Evolutionary conservation across 2,329 filamentous ascomycete genomes (phyloP).

Genomic region (Fusarium austroafricanum): DNA sequence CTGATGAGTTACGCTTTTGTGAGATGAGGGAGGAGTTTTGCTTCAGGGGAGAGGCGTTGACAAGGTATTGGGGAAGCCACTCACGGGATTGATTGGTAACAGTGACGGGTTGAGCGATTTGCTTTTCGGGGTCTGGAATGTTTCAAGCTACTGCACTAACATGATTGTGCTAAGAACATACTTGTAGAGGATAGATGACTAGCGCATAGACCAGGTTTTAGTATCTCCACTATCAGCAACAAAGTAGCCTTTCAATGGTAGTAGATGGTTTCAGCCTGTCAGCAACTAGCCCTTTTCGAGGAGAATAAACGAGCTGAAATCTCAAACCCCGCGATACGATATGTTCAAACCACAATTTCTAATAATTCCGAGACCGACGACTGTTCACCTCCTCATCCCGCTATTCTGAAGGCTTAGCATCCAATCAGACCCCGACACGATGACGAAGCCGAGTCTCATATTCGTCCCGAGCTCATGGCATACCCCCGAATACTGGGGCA

Average conservation of each 20-base stretch:
- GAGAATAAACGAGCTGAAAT: constrained; percentile 36
- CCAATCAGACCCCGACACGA: not conserved
- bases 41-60: not conserved
- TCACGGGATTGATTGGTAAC: too few species aligned
- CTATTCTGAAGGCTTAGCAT: too few species aligned
- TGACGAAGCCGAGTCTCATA: constrained; percentile 52
- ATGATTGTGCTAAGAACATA: fast-evolving
- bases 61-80: not conserved
- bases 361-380: not conserved
- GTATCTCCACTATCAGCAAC: not conserved
- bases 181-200: fast-evolving
- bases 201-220: fast-evolving
- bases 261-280: not conserved
- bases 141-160: not conserved
- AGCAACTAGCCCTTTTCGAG: constrained; percentile 38
- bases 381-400: too few species aligned
- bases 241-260: not conserved
- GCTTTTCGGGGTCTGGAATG: not conserved
- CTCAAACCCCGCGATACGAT: constrained; percentile 6
- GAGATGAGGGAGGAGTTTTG: not conserved
- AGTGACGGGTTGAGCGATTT: not conserved
- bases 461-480: constrained; percentile 64
- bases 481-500: constrained; percentile 51
- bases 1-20: not conserved
- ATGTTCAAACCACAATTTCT: not conserved